These are phyloP conservation scores for Teratosphaeria destructans DNA, from an alignment of 2,329 filamentous ascomycete species.

Conservation along the genomic window DNA sequence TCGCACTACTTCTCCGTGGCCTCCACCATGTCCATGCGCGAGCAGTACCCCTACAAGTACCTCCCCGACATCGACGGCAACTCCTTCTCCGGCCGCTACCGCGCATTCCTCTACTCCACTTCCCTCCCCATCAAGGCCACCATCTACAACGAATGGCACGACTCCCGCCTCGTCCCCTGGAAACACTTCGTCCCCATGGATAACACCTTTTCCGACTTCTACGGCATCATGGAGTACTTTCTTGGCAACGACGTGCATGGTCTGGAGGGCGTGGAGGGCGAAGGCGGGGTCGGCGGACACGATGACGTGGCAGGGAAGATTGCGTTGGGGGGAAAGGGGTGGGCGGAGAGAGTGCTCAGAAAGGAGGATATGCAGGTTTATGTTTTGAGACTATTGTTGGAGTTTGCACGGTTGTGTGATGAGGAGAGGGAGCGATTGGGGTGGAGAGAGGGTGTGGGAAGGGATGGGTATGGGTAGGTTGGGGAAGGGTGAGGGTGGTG, in stretches of 20 bases:
- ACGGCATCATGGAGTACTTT: conserved; percentile 65
- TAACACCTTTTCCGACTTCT: conserved; percentile 61
- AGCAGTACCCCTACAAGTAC: conserved; percentile 50
- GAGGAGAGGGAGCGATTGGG: conserved; percentile 32
- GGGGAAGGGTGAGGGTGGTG: background rate
- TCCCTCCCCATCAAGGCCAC: conserved; percentile 68
- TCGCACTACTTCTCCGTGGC: conserved; percentile 30
- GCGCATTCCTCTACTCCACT: conserved; percentile 54
- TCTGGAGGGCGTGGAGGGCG: conserved; percentile 2
- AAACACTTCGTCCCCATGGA: conserved; percentile 75
- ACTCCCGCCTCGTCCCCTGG: conserved; percentile 59
- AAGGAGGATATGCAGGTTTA: conserved; percentile 68
- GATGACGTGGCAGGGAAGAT: conserved; percentile 55
- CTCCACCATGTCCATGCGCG: conserved; percentile 24
- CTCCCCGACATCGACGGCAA: conserved; percentile 69
- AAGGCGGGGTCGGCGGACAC: conserved; percentile 21
- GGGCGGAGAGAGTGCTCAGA: conserved; percentile 58
- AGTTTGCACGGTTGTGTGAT: conserved; percentile 34
- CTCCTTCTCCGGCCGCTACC: conserved; percentile 31
- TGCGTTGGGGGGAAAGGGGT: conserved; percentile 53
- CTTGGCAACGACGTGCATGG: conserved; percentile 34
- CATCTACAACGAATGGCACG: conserved; percentile 72
- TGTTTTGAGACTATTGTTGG: conserved; percentile 46
- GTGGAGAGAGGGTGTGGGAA: conserved; percentile 22
- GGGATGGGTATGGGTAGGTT: background rate